Percentiles rank a stretch among this genome's conserved stretches.
These are phyloP conservation scores for Aspergillus costaricaensis DNA, from an alignment of 2,329 filamentous ascomycete genomes.

Conservation along the genomic window DNA sequence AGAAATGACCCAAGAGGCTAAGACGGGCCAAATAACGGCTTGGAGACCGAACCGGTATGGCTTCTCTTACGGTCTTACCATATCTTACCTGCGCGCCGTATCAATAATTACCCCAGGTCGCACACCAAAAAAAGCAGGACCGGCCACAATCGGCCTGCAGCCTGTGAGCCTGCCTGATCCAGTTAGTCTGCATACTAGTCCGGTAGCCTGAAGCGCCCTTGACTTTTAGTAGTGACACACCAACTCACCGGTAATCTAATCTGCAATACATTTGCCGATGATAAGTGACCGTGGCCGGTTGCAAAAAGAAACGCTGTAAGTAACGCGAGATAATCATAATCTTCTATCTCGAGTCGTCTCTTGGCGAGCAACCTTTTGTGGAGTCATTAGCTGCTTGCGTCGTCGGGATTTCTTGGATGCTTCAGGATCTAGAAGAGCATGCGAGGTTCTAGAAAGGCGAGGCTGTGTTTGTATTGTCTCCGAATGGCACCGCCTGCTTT, in stretches of 20 bases:
- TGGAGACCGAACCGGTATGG: neutral
- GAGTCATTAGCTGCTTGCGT: too few species aligned
- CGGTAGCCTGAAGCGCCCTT: neutral
- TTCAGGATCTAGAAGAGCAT: too few species aligned
- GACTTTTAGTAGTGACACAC: neutral
- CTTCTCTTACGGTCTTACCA: neutral
- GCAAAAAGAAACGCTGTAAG: too few species aligned
- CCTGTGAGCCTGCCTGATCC: slow-evolving; percentile 1
- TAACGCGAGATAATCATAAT: too few species aligned
- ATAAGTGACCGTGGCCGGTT: neutral
- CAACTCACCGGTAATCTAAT: slow-evolving; percentile 9
- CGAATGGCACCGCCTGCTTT: too few species aligned
- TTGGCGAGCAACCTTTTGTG: too few species aligned
- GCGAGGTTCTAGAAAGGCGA: too few species aligned
- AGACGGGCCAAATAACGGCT: neutral
- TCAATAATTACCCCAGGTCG: neutral
- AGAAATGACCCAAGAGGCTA: neutral
- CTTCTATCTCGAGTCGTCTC: too few species aligned
- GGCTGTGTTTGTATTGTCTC: too few species aligned
- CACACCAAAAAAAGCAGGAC: neutral
- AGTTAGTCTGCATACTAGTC: neutral
- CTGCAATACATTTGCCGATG: slow-evolving; percentile 6
- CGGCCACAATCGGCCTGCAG: neutral
- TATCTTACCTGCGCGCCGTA: neutral
- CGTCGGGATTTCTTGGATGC: too few species aligned